Percentiles rank a stretch among this genome's conserved stretches.
Evolutionary conservation across 306 rosid genomes (phyloP).

Genomic region (Quercus agrifolia): DNA sequence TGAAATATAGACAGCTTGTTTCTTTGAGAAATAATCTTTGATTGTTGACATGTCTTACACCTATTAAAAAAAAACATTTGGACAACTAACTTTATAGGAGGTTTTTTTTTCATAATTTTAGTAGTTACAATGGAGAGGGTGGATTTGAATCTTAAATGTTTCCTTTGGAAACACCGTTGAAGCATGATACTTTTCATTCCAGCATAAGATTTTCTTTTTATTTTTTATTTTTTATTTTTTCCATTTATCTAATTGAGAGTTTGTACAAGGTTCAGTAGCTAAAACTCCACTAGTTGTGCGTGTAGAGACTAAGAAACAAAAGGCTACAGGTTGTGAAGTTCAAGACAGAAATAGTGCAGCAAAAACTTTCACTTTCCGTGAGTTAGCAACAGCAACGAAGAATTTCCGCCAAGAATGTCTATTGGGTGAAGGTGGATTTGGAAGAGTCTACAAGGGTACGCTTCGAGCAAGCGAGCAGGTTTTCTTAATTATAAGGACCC

Average conservation of each 20-base stretch:
- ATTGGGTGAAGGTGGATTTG: slow-evolving; percentile 91
- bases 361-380: slow-evolving; percentile 71
- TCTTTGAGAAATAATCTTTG: no score
- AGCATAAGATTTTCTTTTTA: neutral
- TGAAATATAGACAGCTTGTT: no score
- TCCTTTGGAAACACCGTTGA: no score
- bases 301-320: slow-evolving; percentile 39
- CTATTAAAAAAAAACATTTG: no score
- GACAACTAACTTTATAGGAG: no score
- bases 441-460: slow-evolving; percentile 87
- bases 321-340: slow-evolving; percentile 23
- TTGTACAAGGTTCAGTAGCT: neutral
- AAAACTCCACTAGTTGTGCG: neutral
- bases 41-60: no score
- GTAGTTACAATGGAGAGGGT: no score
- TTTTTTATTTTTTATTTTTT: neutral
- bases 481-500: neutral
- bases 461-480: slow-evolving; percentile 69
- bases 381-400: slow-evolving; percentile 83
- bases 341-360: slow-evolving; percentile 56
- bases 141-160: no score
- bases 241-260: neutral
- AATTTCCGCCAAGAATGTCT: slow-evolving; percentile 82
- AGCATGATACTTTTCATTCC: no score
- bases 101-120: no score